Evolutionary conservation across 108 stramenopile genomes (phyloP), one percentile per base, ranked within the genome.

Genomic region (Stephanodiscus minutulus): DNA sequence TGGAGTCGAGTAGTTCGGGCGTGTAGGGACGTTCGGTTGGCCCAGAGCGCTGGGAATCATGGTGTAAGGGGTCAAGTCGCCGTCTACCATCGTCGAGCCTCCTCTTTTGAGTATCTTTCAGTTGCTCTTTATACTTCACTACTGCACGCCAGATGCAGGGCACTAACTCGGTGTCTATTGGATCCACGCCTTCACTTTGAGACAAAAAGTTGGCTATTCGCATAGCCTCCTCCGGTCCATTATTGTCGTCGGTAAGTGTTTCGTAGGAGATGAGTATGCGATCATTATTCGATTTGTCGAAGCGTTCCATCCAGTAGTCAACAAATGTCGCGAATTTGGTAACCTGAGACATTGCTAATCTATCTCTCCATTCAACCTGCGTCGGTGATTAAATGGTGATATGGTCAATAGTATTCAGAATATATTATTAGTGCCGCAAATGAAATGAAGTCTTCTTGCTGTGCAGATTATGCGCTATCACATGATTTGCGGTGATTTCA

Each of bases 281-380:
- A 67, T 74, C 66, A 18, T 57, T 41, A 28, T 74, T 74, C 35
- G 37, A 33, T 8, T 61, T 52, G 8, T 61, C 24, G 21, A 74
- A 74, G 10, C 74, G 65, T 27, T 74, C 41, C 74, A 74, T 74
- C 74, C 74, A 74, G 55, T 74, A 74, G 47, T 74, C 66, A 6
- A 74, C 55, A 39, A 74, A 74, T 36, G 49, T 57, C 9, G 27
- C 65, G 20, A 37, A 74, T 52, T 66, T 74, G 11, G 15, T 61
- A 41, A 74, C 61, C 47, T 74, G 74, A 67, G 43, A 60, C 47
- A 53, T 58, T 7, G 66, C 74, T 36, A 67, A 53, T 7, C 64
- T 21, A 61, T 74, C 74, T 48, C 74, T 52, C 74, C 74, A 74
- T 46, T 64, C 74, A 29, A 74, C 59, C 70, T 61, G 62, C 28